A percentile compares a stretch with the other conserved stretches of the same genome.
phyloP scores from a whole-genome alignment of 441 rosid species.

The Populus hybrid region DNA sequence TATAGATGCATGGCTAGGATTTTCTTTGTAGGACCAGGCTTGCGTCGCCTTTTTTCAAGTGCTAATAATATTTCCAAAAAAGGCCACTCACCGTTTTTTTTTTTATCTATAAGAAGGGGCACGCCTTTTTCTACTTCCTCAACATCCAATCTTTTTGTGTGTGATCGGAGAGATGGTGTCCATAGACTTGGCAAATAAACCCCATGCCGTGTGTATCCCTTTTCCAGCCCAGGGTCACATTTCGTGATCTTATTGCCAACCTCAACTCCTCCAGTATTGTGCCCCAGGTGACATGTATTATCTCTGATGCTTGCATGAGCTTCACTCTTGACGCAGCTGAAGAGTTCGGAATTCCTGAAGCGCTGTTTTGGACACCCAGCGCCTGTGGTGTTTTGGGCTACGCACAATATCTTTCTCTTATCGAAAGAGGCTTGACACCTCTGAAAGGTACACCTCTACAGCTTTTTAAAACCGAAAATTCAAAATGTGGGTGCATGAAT shows the following conservation, averaged over 20 bases:
- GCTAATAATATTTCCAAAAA: no score
- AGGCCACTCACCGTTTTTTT: no score
- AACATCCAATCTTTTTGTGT: not conserved
- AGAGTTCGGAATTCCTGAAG: constrained; percentile 25
- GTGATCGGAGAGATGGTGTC: not conserved
- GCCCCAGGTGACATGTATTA: constrained; percentile 27
- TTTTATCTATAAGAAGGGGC: not conserved
- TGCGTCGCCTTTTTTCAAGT: no score
- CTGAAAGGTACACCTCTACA: constrained; percentile 27
- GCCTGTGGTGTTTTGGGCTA: constrained; percentile 28
- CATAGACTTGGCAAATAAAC: not conserved
- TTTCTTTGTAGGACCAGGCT: no score
- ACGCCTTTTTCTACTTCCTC: not conserved
- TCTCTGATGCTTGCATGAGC: constrained; percentile 24
- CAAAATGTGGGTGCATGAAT: not conserved
- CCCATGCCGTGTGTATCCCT: constrained; percentile 33
- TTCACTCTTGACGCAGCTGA: constrained; percentile 28
- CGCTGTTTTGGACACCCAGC: constrained; percentile 28
- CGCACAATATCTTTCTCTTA: constrained; percentile 10
- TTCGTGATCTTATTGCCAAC: constrained; percentile 21
- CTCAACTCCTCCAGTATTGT: constrained; percentile 4
- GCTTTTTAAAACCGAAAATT: not conserved
- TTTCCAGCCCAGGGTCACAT: constrained; percentile 44
- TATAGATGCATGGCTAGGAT: no score
- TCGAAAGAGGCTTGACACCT: constrained; percentile 24